Evolutionary conservation across 169 alveolate species (phyloP).

Genomic region (Eimeria sp.): DNA sequence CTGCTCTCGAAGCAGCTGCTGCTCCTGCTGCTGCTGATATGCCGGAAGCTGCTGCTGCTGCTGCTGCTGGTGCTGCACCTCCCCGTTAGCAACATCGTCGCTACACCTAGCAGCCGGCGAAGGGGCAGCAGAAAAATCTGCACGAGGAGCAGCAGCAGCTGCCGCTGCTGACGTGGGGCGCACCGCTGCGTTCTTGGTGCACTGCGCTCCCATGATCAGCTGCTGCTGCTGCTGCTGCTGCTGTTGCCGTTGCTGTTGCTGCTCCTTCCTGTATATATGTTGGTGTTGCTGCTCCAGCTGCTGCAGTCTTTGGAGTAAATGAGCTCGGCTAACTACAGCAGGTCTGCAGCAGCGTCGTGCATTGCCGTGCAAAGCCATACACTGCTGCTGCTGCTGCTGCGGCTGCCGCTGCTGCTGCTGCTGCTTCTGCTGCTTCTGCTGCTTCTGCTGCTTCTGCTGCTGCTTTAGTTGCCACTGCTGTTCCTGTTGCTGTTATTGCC

Average conservation of each 20-base stretch:
- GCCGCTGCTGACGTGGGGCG: background rate
- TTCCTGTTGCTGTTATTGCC: background rate
- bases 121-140: conserved; percentile 7
- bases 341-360: conserved; percentile 60
- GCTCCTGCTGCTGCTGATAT: conserved; percentile 40
- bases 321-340: background rate
- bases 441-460: conserved; percentile 4
- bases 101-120: background rate
- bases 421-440: background rate
- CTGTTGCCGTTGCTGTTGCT: conserved; percentile 25
- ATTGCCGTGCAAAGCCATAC: conserved; percentile 54
- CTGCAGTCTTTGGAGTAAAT: background rate
- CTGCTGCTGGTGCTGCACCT: background rate
- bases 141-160: background rate
- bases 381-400: conserved; percentile 31
- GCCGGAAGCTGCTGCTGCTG: background rate
- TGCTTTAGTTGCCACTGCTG: background rate
- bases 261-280: background rate
- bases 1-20: conserved; percentile 25
- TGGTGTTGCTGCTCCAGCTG: conserved; percentile 36
- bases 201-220: conserved; percentile 52
- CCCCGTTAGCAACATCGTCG: background rate
- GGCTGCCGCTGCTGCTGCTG: background rate
- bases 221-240: conserved; percentile 1
- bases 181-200: conserved; percentile 47